A percentile compares a stretch with the other conserved stretches of the same genome.
These are phyloP conservation scores for Boletus edulis DNA, from an alignment of 768 basidiomycete genomes.

Conservation along the genomic window DNA sequence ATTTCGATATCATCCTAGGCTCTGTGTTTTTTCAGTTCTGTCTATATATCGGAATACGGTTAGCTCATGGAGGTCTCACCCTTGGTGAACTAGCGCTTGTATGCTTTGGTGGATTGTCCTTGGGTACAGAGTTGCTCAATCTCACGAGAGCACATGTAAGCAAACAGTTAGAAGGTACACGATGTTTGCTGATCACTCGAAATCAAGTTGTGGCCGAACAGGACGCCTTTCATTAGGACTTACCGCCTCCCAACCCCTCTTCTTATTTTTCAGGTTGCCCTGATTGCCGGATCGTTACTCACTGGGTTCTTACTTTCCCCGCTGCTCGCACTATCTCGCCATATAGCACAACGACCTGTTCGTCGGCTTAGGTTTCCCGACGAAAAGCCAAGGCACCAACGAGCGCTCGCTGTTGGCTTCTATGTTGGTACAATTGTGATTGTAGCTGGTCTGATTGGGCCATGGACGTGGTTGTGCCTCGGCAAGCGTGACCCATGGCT, in stretches of 20 bases:
- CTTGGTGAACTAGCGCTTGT: constrained; percentile 91
- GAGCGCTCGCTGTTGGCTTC: constrained; percentile 82
- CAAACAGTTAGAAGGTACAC: background rate
- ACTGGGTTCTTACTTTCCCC: constrained; percentile 96
- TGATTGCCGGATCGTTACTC: constrained; percentile 88
- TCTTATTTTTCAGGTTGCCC: constrained; percentile 85
- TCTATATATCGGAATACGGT: constrained; percentile 81
- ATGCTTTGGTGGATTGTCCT: constrained; percentile 80
- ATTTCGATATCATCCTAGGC: constrained; percentile 68
- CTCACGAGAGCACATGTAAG: constrained; percentile 79
- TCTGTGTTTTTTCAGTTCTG: constrained; percentile 89
- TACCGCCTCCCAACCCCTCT: constrained; percentile 92
- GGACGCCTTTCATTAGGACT: constrained; percentile 83
- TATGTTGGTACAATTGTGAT: constrained; percentile 75
- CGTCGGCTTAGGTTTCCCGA: constrained; percentile 78
- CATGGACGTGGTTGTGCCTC: constrained; percentile 91
- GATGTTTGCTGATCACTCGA: constrained; percentile 1
- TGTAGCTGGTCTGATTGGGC: constrained; percentile 78
- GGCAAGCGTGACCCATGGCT: constrained; percentile 82
- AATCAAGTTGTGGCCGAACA: constrained; percentile 71
- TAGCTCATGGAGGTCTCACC: constrained; percentile 94
- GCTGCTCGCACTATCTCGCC: constrained; percentile 85
- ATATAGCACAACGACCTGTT: constrained; percentile 84
- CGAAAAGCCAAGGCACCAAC: constrained; percentile 79
- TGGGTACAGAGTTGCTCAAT: constrained; percentile 85